Percentiles rank a stretch among this genome's conserved stretches.
Evolutionary conservation across 2,329 filamentous ascomycete genomes (phyloP).

Genomic region (Cladosporium sp.): DNA sequence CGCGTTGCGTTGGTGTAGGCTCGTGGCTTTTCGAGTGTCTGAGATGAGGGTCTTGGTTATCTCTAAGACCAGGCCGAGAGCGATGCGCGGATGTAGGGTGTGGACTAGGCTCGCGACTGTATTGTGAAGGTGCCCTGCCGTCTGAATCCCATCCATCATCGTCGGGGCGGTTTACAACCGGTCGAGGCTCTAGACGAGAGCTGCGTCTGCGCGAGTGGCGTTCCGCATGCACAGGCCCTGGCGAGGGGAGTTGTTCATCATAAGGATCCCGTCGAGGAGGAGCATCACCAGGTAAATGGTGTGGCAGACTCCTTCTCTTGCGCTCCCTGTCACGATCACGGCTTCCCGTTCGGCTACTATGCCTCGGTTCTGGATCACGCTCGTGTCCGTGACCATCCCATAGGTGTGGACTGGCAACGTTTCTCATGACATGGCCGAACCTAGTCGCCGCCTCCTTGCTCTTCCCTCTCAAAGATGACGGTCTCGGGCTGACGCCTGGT

Average conservation of each 20-base stretch:
- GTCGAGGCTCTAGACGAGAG: constrained; percentile 12
- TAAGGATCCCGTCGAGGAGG: constrained; percentile 12
- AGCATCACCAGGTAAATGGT: constrained; percentile 17
- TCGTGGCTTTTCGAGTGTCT: constrained; percentile 46
- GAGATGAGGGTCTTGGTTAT: constrained; percentile 37
- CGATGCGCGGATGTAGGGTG: constrained; percentile 19
- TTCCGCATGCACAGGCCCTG: constrained; percentile 5
- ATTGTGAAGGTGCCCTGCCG: neutral
- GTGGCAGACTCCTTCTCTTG: constrained; percentile 26
- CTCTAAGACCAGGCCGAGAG: constrained; percentile 14
- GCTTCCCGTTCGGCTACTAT: constrained; percentile 26
- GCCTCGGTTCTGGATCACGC: constrained; percentile 13
- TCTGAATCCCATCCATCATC: constrained; percentile 12
- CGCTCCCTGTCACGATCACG: constrained; percentile 24
- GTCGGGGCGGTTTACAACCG: constrained; percentile 1
- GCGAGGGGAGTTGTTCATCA: constrained; percentile 10
- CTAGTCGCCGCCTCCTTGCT: constrained; percentile 33
- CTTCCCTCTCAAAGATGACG: constrained; percentile 38
- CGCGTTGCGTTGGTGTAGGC: constrained; percentile 39
- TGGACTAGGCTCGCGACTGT: constrained; percentile 20
- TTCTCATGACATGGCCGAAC: constrained; percentile 38
- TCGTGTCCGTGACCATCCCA: constrained; percentile 34
- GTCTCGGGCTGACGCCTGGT: constrained; percentile 34
- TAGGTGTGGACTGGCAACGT: constrained; percentile 38
- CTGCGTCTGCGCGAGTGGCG: constrained; percentile 14